Base-by-base conservation (phyloP, 768 basidiomycete species). In the Amanita molliuscula region DNA sequence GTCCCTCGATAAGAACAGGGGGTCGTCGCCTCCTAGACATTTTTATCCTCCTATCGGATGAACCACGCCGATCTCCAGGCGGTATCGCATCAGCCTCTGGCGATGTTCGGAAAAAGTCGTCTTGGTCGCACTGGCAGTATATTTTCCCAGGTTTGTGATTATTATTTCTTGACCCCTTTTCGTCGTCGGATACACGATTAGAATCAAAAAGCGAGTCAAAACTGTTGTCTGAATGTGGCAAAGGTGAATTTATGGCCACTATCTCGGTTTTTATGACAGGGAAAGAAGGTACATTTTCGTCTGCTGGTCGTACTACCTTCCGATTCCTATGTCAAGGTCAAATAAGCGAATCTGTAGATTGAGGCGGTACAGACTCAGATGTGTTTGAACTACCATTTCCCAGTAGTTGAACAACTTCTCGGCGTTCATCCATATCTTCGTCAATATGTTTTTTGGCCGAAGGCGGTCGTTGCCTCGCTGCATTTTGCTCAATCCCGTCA, bases 1-100 rank as follows among this genome's bases (percentile, higher is more conserved):
- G 59, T n/a, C 64, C 66, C 36, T 68, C 61, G 1, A 58, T 46
- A 11, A 66, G 54, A 10, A 44, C 44, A 10, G 58, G 59, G 4
- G 49, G 56, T 3, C 40, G 49, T 20, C 47, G 52, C 52, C 52
- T 50, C 44, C 18, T 48, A 40, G 28, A 42, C 53, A 41, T 51
- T 10, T 48, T 54, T 11, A 25, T 13, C n/a, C 28, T 16, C 16
- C 16, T 37, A 15, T 11, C 10, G 6, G 23, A 15, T 11, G 26
- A 26, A 44, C 20, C 18, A 11, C 13, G 15, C 16, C 40, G 20
- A 15, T 1, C 40, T 3, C 3, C 7, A 11, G 8, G 26, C 16
- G n/a, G 28, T 2, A 20, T 16, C 9, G n/a, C 26, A 9, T 16
- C 26, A 45, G 16, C 16, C 29, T 34, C 44, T 16, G 46, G 28